A percentile compares a stretch with the other conserved stretches of the same genome.
Conservation (phyloP, 371 early-diverging fungal species). For the Mucor piriformis region DNA sequence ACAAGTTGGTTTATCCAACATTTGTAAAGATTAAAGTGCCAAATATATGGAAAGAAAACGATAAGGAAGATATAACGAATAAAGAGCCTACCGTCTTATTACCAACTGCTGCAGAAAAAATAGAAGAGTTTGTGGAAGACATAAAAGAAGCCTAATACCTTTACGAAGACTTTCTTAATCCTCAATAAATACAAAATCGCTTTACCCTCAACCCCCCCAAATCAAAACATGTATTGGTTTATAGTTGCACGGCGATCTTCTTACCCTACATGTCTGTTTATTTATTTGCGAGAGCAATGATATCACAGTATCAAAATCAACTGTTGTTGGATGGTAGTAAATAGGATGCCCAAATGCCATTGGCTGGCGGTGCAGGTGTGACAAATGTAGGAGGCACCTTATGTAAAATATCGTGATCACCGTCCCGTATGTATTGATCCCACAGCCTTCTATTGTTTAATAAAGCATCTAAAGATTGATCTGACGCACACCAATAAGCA, state of each 20-base stretch:
- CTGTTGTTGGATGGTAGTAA: conserved; percentile 2
- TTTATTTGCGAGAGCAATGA: too few relatives aligned
- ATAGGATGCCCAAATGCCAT: conserved; percentile 45
- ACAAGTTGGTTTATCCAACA: conserved; percentile 66
- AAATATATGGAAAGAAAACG: conserved; percentile 42
- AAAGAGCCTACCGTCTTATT: background rate
- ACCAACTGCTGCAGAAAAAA: conserved; percentile 28
- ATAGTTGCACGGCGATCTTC: too few relatives aligned
- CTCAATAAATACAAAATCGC: too few relatives aligned
- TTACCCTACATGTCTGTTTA: too few relatives aligned
- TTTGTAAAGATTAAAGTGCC: conserved; percentile 57
- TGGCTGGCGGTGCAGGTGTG: conserved; percentile 46
- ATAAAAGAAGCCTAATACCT: conserved; percentile 35
- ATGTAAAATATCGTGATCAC: background rate
- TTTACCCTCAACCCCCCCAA: too few relatives aligned
- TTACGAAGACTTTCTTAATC: background rate
- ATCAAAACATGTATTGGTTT: too few relatives aligned
- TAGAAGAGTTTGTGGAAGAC: conserved; percentile 43
- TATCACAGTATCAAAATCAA: too few relatives aligned
- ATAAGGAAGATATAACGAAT: background rate
- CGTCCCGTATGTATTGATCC: conserved; percentile 37
- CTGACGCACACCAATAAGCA: conserved; percentile 43
- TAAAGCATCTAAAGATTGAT: conserved; percentile 32
- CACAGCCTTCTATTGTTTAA: conserved; percentile 35
- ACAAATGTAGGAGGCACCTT: conserved; percentile 48